Base-by-base conservation (phyloP, 306 rosid species). In the Herpetospermum pedunculosum region DNA sequence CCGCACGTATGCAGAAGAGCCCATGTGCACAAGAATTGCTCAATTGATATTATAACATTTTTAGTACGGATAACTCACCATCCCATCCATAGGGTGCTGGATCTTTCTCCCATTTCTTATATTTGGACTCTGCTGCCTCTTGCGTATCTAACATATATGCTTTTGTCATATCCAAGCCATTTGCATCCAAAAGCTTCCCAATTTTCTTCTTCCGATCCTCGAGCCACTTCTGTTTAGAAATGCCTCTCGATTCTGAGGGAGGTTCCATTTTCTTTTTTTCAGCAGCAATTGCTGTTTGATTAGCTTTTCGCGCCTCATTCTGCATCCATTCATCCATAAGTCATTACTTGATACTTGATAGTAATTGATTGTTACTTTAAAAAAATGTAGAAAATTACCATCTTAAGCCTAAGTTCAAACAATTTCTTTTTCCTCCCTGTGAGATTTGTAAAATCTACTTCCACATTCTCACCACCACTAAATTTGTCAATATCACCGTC, bases 1-100 rank as follows among this genome's bases (percentile, higher is more conserved):
- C 8, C 12, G 58, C 62, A 54, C 8, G 18, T 11, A 54, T 23
- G 4, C 63, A 15, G 30, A 63, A 35, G 47, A 63, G 47, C 38
- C 48, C 70, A 63, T 37, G 30, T 18, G 47, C 48, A 37, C 8
- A 63, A 19, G 16, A 32, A 30, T 29, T 59, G 41, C 41, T 30
- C 3, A 32, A 15, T 16, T 29, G 67, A 16, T 16, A 6, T 28
- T 28, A 57, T 5, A 28, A 30, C 23, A 59, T 65, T 40, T 21
- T 8, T 28, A 57, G 34, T 4, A 40, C 13, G 50, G 10, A 59
- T 57, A 25, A 75, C 88, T 60, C 83, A 94, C 97, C 99, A 75
- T 94, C 99, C 99, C 99, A 94, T 49, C 97, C 99, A 38, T 21
- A 82, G 30, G 99, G 97, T 64, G 99, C 97, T 64, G 97, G 97